Base-by-base conservation (phyloP, 106 monocot species). In the Dioscorea zingiberensis region DNA sequence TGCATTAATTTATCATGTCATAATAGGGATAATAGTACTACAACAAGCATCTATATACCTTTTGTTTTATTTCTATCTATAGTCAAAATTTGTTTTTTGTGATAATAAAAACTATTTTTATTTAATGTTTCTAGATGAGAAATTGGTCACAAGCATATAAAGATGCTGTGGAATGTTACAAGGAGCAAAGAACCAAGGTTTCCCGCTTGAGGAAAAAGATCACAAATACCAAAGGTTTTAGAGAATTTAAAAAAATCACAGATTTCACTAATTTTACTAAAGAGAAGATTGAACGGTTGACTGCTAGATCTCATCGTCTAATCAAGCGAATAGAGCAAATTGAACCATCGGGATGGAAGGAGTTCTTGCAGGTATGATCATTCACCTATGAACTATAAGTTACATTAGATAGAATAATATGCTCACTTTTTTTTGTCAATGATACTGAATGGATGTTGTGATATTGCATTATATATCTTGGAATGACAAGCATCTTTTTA, bases 261-360 rank as follows among this genome's bases (percentile, higher is more conserved):
- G 85, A 95, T 72, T 65, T 70, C 44, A 66, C 72, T 28, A 95
- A 85, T 30, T 83, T 83, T 66, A 91, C 78, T n/a, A 88, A 83
- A 65, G 91, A 95, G 59, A 87, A 91, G 71, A 95, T 95, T 68
- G 71, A 69, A 69, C 85, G 91, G 25, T 65, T 95, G 66, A 63
- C 83, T 25, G 70, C 85, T 78, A 85, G 88, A 76, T 80, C 91
- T 23, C 66, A 68, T 30, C 87, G 91, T 44, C 78, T 95, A 67
- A 73, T 62, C 48, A 77, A 71, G 69, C 74, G 95, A 65, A 76
- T 95, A 54, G 76, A 76, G 58, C 95, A 95, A 78, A 95, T 95
- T 77, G 95, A 95, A 69, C 95, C 95, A 29, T 85, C 95, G 45
- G 95, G 95, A 58, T 95, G 95, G 95, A 95, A 88, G 74, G 95